phyloP scores from a whole-genome alignment of 2,329 filamentous ascomycete genomes.

The Fusarium brachygibbosum region DNA sequence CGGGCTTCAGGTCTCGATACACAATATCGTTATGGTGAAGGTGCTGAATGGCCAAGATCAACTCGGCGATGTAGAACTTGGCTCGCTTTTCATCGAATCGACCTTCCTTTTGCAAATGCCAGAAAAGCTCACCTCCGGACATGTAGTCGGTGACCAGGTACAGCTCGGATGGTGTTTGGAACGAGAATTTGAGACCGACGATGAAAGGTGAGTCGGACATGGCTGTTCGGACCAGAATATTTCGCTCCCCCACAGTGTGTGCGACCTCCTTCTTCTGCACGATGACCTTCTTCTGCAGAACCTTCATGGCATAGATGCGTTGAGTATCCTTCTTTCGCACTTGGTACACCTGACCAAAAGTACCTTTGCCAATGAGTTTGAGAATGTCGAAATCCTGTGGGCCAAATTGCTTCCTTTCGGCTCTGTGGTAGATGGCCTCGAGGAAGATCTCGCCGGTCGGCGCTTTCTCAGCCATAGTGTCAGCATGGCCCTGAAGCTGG shows the following conservation, averaged over 20 bases:
- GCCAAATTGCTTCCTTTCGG: constrained; percentile 91
- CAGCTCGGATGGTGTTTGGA: constrained; percentile 95
- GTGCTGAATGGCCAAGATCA: constrained; percentile 94
- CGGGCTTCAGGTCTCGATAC: constrained; percentile 96
- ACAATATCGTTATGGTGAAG: constrained; percentile 98
- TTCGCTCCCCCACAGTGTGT: constrained; percentile 95
- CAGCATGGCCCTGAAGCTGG: constrained; percentile 79
- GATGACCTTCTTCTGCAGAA: constrained; percentile 98
- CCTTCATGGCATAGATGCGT: constrained; percentile 99
- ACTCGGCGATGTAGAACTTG: constrained; percentile 98
- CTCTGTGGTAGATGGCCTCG: constrained; percentile 85
- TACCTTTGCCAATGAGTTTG: constrained; percentile 97
- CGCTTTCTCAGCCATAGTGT: constrained; percentile 77
- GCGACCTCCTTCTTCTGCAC: constrained; percentile 99
- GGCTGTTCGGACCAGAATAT: constrained; percentile 95
- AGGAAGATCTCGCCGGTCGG: constrained; percentile 91
- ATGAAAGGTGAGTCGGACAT: constrained; percentile 98
- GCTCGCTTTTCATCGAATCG: constrained; percentile 94
- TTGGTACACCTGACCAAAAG: constrained; percentile 98
- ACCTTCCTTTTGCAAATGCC: constrained; percentile 97
- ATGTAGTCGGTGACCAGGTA: constrained; percentile 99
- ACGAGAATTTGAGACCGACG: constrained; percentile 97
- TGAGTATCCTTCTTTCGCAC: constrained; percentile 97
- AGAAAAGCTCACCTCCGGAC: constrained; percentile 98
- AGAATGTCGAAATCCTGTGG: constrained; percentile 96